Evolutionary conservation across 257 asterid species (phyloP).

Genomic region (Solanum bukasovii): DNA sequence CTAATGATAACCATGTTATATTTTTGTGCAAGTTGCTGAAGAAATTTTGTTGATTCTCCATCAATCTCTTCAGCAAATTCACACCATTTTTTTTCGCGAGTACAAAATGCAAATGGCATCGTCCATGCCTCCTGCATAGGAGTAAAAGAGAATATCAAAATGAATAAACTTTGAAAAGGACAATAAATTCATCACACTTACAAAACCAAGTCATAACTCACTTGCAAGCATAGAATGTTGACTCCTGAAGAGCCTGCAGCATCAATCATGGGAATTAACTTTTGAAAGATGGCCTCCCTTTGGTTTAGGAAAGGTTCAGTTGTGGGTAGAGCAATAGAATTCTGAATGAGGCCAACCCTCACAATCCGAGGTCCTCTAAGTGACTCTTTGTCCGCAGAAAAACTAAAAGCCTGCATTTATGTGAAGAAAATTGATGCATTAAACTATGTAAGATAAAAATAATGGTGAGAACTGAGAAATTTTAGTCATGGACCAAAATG

Average conservation of each 20-base stretch:
- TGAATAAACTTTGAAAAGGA: slow-evolving; percentile 3
- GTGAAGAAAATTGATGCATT: background rate
- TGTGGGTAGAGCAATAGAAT: slow-evolving; percentile 63
- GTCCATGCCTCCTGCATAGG: slow-evolving; percentile 84
- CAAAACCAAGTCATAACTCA: slow-evolving; percentile 15
- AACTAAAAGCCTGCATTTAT: slow-evolving; percentile 53
- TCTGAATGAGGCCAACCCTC: slow-evolving; percentile 90
- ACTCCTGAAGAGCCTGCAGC: slow-evolving; percentile 89
- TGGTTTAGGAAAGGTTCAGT: slow-evolving; percentile 63
- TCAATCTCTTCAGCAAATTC: slow-evolving; percentile 90
- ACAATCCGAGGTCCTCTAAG: slow-evolving; percentile 66
- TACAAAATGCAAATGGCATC: slow-evolving; percentile 98
- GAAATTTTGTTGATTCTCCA: slow-evolving; percentile 91
- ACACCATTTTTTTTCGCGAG: slow-evolving; percentile 96
- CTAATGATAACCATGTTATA: slow-evolving; percentile 86
- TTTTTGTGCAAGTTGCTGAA: slow-evolving; percentile 64
- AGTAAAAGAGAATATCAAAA: background rate
- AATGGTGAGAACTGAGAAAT: background rate
- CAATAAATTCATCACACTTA: background rate
- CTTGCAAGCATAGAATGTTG: slow-evolving; percentile 86
- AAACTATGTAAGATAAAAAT: background rate
- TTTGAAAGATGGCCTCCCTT: slow-evolving; percentile 61
- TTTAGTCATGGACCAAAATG: background rate
- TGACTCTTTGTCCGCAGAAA: slow-evolving; percentile 68
- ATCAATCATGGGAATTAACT: slow-evolving; percentile 67